phyloP scores from a whole-genome alignment of 1,284 basidiomycete genomes.

The Ustilago bromivora region DNA sequence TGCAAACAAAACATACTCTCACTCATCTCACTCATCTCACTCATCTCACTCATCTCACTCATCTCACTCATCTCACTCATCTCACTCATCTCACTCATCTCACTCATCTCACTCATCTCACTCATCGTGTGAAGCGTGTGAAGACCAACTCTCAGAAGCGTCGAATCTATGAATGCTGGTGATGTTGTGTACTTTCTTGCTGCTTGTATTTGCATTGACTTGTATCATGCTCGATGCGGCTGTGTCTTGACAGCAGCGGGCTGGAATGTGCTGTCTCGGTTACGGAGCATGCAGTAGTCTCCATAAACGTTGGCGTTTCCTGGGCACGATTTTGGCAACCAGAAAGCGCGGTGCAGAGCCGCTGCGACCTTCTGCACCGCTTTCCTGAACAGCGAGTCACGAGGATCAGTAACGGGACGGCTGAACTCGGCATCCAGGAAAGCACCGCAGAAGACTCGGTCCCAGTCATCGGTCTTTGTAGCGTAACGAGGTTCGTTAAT shows the following conservation, averaged over 20 bases:
- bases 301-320: constrained; percentile 54
- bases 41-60: too few species aligned
- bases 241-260: not conserved
- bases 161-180: not conserved
- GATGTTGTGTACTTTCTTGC: not conserved
- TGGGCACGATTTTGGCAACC: constrained; percentile 53
- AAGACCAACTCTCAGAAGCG: too few species aligned
- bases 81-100: too few species aligned
- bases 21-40: too few species aligned
- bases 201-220: constrained; percentile 6
- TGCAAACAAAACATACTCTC: not conserved
- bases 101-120: too few species aligned
- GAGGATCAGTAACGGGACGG: constrained; percentile 26
- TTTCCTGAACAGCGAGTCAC: constrained; percentile 11
- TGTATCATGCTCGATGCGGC: not conserved
- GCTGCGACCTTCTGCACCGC: constrained; percentile 16
- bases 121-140: too few species aligned
- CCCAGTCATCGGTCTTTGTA: constrained; percentile 37
- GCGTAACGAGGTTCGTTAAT: constrained; percentile 54
- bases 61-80: too few species aligned
- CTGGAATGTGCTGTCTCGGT: constrained; percentile 21
- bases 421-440: constrained; percentile 63
- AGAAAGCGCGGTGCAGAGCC: constrained; percentile 55
- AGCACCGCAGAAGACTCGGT: constrained; percentile 49
- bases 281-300: constrained; percentile 59